phyloP scores from a whole-genome alignment of 768 basidiomycete genomes.

The Cyclocybe cylindracea region DNA sequence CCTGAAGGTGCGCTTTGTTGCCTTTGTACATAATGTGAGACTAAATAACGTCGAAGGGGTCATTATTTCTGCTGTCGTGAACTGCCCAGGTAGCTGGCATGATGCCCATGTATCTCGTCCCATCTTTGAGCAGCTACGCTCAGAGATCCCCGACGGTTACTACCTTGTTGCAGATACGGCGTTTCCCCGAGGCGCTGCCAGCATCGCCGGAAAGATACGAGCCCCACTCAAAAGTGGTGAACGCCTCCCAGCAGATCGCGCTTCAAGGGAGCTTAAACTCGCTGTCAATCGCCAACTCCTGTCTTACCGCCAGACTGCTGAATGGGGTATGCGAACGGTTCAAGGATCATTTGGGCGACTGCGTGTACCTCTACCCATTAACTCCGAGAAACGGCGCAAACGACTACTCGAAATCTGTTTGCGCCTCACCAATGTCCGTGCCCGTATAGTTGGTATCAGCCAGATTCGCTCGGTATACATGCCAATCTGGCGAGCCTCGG shows the following conservation, averaged over 20 bases:
- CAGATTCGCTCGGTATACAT: no score
- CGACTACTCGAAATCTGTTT: no score
- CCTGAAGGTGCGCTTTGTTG: slow-evolving; percentile 25
- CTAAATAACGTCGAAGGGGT: no score
- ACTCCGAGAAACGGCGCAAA: no score
- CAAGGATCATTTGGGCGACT: no score
- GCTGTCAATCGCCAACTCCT: not conserved
- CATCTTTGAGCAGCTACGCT: slow-evolving; percentile 30
- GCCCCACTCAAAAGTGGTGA: not conserved
- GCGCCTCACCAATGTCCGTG: no score
- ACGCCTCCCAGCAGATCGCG: not conserved
- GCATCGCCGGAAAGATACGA: slow-evolving; percentile 17
- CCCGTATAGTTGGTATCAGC: no score
- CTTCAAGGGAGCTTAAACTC: not conserved
- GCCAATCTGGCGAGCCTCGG: no score
- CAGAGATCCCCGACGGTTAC: slow-evolving; percentile 30
- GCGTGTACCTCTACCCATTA: no score
- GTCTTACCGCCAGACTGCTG: no score
- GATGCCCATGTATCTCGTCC: slow-evolving; percentile 33
- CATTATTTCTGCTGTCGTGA: slow-evolving; percentile 34
- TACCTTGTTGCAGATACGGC: slow-evolving; percentile 41
- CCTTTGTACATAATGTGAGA: no score
- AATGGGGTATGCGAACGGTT: no score
- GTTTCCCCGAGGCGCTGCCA: slow-evolving; percentile 32
- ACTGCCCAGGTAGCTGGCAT: slow-evolving; percentile 43